A percentile compares a stretch with the other conserved stretches of the same genome.
Evolutionary conservation across 495 filamentous ascomycete genomes (phyloP).

Genomic region (Endocarpon pusillum): DNA sequence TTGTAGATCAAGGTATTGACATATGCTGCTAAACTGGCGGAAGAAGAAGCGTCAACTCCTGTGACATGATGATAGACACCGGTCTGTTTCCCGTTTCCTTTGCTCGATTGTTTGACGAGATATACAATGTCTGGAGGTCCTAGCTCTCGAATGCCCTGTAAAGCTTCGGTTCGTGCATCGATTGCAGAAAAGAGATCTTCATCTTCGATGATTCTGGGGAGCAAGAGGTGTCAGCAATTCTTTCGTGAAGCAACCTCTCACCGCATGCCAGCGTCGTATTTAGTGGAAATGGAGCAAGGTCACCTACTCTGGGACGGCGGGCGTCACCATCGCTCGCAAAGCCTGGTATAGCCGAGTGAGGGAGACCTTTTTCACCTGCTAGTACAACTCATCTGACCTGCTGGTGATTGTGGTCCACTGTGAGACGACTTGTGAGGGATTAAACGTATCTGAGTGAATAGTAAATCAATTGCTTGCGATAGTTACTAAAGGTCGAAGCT

Average conservation of each 20-base stretch:
- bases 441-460: too few species aligned
- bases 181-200: conserved; percentile 76
- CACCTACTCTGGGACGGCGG: conserved; percentile 76
- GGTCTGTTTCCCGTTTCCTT: conserved; percentile 41
- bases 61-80: conserved; percentile 98
- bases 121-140: conserved; percentile 93
- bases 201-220: conserved; percentile 65
- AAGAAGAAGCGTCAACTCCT: conserved; percentile 91
- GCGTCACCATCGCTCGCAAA: conserved; percentile 55
- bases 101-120: conserved; percentile 69
- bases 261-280: background rate
- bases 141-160: conserved; percentile 71
- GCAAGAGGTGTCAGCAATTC: conserved; percentile 10
- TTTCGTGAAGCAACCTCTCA: too few species aligned
- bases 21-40: conserved; percentile 89
- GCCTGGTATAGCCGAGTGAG: background rate
- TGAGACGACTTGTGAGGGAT: too few species aligned
- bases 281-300: conserved; percentile 8
- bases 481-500: too few species aligned
- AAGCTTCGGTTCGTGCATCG: conserved; percentile 73
- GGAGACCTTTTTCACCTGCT: too few species aligned
- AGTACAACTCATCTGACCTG: too few species aligned
- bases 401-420: too few species aligned
- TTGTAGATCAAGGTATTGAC: conserved; percentile 93
- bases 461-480: too few species aligned